Conservation (phyloP, 345 rosid species). For the Odontarrhena argentea region DNA sequence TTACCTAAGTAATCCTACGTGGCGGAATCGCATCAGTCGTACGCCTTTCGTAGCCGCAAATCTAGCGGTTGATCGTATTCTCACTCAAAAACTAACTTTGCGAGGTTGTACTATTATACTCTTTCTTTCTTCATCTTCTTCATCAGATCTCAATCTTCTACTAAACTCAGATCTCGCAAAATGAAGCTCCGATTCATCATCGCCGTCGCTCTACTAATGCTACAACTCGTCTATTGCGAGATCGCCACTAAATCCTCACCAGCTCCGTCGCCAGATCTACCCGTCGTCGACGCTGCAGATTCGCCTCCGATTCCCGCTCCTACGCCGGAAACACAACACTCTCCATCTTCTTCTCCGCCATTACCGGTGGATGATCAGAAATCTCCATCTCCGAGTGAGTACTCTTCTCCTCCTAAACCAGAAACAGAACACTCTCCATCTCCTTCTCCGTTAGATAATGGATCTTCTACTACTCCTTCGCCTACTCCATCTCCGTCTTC, state of each 20-base stretch:
- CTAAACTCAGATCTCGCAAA: conserved; percentile 1
- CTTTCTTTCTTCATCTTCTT: not conserved
- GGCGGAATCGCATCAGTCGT: conserved; percentile 11
- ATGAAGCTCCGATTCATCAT: conserved; percentile 32
- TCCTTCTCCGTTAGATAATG: conserved; percentile 30
- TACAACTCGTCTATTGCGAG: conserved; percentile 32
- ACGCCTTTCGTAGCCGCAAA: conserved; percentile 43
- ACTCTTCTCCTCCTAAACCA: conserved; percentile 36
- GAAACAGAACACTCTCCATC: conserved; percentile 32
- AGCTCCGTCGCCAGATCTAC: conserved; percentile 40
- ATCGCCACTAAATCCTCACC: conserved; percentile 26
- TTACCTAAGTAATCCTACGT: conserved; percentile 21
- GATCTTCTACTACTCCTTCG: not conserved
- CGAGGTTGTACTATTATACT: not conserved
- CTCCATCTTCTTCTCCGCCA: conserved; percentile 26
- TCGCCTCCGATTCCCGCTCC: conserved; percentile 30
- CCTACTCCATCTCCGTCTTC: conserved; percentile 13
- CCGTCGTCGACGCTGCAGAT: conserved; percentile 18
- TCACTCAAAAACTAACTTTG: conserved; percentile 19
- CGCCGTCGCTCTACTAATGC: not conserved
- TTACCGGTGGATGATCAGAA: no score
- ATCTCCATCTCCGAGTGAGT: conserved; percentile 4
- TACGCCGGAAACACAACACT: not conserved
- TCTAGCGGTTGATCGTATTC: conserved; percentile 17
- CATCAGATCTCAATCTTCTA: conserved; percentile 27